Base-by-base conservation (phyloP, 768 basidiomycete species). In the Tephrocybe rancida region DNA sequence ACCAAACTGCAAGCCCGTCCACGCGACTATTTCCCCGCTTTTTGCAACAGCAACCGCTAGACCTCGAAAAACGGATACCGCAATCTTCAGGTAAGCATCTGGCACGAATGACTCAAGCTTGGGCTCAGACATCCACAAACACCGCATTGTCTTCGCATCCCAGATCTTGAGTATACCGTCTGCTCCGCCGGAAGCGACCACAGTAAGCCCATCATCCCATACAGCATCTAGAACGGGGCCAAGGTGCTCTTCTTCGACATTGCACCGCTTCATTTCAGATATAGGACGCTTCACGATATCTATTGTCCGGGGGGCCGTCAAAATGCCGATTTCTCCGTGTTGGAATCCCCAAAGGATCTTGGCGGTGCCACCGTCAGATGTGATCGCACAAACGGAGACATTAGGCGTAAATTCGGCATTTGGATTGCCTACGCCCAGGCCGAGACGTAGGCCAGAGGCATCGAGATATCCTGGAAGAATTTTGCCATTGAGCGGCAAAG, bases 131-230 rank as follows among this genome's bases (percentile, higher is more conserved):
- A 83, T 79, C 90, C 89, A 92, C 19, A 86, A 47, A 54, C 85
- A 86, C n/a, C 56, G 60, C 13, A 83, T 66, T 3, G 69, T 70
- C 58, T 76, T 81, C 14, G 78, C 69, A 52, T 87, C 80, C 92
- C 92, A 93, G 2, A 94, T 56, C 64, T 92, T 93, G 58, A 90
- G 77, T 21, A 72, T 68, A 0, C 89, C 89, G 58, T 92, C 89
- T 1, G 71, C 64, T 5, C 81, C 83, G 1, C 73, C 84, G 4
- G 84, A 87, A 32, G 83, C 67, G 34, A 83, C 76, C 44, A 60
- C 57, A 3, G 51, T 44, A 14, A 59, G 52, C 25, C 24, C 65
- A 16, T 68, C 64, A 54, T 80, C 77, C 78, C 86, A 90, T 3
- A 76, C 63, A 4, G 82, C 73, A 54, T 86, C 79, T 9, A 75